These are phyloP conservation scores for Naganishia albida DNA, from an alignment of 1,284 basidiomycete species.

Conservation along the genomic window DNA sequence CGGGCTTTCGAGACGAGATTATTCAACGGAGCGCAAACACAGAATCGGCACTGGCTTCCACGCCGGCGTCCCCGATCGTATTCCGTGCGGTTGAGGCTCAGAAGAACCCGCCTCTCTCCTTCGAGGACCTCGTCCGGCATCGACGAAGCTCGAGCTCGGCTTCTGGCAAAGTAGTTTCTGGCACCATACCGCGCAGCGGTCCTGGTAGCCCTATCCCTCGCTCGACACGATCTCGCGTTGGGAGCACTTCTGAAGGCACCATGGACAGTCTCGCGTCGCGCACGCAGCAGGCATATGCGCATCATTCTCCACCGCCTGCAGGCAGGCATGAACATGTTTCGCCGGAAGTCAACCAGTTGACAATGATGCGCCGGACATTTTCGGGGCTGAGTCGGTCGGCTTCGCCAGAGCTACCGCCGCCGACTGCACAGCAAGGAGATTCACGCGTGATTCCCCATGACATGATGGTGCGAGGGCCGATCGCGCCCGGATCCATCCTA, in stretches of 20 bases:
- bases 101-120: constrained; percentile 1
- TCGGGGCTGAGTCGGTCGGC: too few species aligned
- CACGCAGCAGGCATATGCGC: neutral
- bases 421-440: too few species aligned
- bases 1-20: neutral
- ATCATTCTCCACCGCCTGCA: neutral
- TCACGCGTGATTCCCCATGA: too few species aligned
- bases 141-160: constrained; percentile 9
- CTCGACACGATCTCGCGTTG: neutral
- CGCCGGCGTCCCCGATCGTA: neutral
- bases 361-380: too few species aligned
- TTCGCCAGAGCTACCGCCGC: too few species aligned
- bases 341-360: too few species aligned
- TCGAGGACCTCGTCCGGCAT: constrained; percentile 19
- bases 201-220: neutral
- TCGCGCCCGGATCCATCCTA: too few species aligned
- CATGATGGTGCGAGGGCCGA: too few species aligned
- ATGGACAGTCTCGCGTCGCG: neutral
- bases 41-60: neutral
- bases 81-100: neutral
- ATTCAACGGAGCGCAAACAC: neutral
- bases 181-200: neutral
- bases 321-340: too few species aligned
- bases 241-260: neutral
- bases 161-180: neutral